Evolutionary conservation across 2,329 filamentous ascomycete species (phyloP), one percentile per base, ranked within the genome.

Genomic region (Hypoxylon sp.): DNA sequence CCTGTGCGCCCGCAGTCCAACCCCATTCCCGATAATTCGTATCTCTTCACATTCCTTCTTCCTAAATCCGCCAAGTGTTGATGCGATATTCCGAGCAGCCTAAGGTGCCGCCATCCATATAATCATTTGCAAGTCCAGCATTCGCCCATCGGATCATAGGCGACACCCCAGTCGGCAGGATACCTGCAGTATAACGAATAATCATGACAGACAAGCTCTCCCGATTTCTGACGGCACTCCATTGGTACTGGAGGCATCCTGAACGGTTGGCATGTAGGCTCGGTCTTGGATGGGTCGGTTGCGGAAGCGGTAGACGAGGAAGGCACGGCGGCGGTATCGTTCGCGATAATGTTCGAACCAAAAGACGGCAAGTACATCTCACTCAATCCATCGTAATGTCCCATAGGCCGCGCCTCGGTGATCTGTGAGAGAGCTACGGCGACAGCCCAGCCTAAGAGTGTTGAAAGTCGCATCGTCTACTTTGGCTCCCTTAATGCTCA

Each of bases 121-220:
- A 9, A 25, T 25, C 23, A 51, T 48, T 57, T 51, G 26, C 55
- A 59, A 8, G 51, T 44, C 55, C 55, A 59, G 12, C 55, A 59
- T 17, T 56, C 55, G 5, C 55, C 55, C 7, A 56, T 13, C 2
- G 32, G 35, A 3, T 59, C 55, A 17, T 59, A 56, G 6, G 41
- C 55, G 8, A 53, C 44, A 5, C 55, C 55, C 36, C 40, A 52
- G 7, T 50, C 52, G 0, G 55, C 55, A n/a, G 52, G 55, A 12
- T 40, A 56, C 17, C 52, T 36, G 29, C 55, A 59, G 23, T 56
- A 55, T 7, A 59, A 19, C 11, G 46, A 48, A 15, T 32, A 27
- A 3, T 52, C 45, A 19, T 50, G 31, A 20, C 55, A 59, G 3
- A 31, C 48, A 3, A 59, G 34, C 15, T 55, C 48, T 9, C 55